Base-by-base conservation (phyloP, 768 basidiomycete species). In the Hebeloma cylindrosporum region DNA sequence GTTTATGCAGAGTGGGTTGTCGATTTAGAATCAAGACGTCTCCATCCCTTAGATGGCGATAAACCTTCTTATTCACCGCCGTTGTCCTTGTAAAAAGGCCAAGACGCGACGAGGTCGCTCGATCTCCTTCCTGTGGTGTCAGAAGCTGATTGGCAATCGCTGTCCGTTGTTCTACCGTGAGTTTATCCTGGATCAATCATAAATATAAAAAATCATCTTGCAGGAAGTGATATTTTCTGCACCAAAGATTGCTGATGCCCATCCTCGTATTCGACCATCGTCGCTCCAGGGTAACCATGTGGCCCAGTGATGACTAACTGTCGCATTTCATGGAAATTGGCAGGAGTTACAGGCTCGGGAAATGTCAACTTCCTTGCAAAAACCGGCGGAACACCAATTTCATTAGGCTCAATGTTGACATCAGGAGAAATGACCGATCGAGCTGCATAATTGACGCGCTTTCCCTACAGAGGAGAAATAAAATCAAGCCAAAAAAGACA, bases 341-440 rank as follows among this genome's bases (percentile, higher is more conserved):
- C 78, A 29, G 87, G 79, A 5, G 93, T 99, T 22, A 99, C 95
- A 4, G 96, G 93, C 63, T 97, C 96, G 3, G 96, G 93, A 70
- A 92, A 99, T 3, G 96, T 99, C 60, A 99, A 71, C 61, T 96
- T 97, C 57, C 85, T 80, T 1, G 96, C 96, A 62, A 99, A 99
- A 38, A 98, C 88, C 22, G 96, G 96, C 5, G 96, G 96, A 20
- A 99, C 82, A 29, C 96, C 96, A 44, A 99, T 99, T 66, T 99
- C 96, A 63, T 91, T 94, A 22, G 96, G 91, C 66, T 99, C 96
- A 54, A 99, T 98, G 66, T 98, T 98, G 57, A 97, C 89, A 61
- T 99, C 96, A 8, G 96, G 96, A 13, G 96, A 99, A 54, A 99
- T 99, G 60, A 99, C 96, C n/a, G 96, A 99, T 51, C 96, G 93